Percentiles rank a stretch among this genome's conserved stretches.
phyloP scores from a whole-genome alignment of 805 yeast genomes.

The Candida taoyuanica region DNA sequence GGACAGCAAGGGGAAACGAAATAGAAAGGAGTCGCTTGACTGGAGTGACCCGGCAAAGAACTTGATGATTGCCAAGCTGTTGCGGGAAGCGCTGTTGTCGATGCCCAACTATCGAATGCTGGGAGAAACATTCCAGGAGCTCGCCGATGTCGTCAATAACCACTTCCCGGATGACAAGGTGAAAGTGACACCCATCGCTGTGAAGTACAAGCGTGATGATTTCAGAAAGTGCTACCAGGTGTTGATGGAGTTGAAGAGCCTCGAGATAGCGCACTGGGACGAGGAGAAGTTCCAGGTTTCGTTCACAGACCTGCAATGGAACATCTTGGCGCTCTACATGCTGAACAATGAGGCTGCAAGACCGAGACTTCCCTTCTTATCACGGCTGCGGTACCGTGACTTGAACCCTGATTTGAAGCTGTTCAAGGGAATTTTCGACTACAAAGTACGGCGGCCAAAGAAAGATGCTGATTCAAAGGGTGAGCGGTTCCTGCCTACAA shows the following conservation, averaged over 20 bases:
- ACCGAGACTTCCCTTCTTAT: conserved; percentile 1
- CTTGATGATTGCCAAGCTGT: conserved; percentile 6
- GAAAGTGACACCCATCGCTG: neutral
- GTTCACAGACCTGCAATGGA: conserved; percentile 9
- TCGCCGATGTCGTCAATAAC: conserved; percentile 5
- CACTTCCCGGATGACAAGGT: conserved; percentile 7
- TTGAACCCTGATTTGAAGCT: conserved; percentile 9
- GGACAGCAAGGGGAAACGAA: neutral
- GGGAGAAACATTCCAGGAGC: conserved; percentile 1
- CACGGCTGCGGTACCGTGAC: conserved; percentile 5
- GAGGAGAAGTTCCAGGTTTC: conserved; percentile 7
- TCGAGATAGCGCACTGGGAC: conserved; percentile 12
- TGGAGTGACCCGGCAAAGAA: conserved; percentile 10
- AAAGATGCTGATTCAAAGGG: neutral
- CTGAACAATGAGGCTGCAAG: neutral
- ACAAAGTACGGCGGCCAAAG: neutral
- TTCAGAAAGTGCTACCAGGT: conserved; percentile 7
- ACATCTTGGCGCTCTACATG: conserved; percentile 7
- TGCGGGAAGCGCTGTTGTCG: conserved; percentile 2
- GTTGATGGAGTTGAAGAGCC: conserved; percentile 7
- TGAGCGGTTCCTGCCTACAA: conserved; percentile 2
- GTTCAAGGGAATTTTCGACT: conserved; percentile 9
- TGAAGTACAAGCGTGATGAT: conserved; percentile 11
- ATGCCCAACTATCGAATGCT: conserved; percentile 4
- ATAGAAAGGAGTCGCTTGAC: conserved; percentile 3